A percentile compares a stretch with the other conserved stretches of the same genome.
Conservation (phyloP, 306 rosid species). For the Lathyrus oleraceus region DNA sequence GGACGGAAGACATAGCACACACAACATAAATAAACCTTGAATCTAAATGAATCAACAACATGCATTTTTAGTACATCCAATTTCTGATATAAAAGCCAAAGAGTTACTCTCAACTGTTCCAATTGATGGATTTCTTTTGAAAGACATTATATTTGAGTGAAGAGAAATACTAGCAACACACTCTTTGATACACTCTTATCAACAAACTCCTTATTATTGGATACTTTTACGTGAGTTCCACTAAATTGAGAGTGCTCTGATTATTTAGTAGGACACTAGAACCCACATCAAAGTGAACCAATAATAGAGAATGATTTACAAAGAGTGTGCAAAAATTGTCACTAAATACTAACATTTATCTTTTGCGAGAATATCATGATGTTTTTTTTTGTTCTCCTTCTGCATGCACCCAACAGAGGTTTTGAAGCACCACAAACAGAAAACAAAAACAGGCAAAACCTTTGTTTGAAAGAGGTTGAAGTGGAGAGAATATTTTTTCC, state of each 20-base stretch:
- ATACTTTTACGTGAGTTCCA: neutral
- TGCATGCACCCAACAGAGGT: neutral
- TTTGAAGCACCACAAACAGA: neutral
- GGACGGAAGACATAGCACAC: slow-evolving; percentile 5
- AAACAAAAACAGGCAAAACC: no score
- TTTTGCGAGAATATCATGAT: no score
- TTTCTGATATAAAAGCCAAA: neutral
- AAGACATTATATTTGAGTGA: neutral
- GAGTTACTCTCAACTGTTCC: neutral
- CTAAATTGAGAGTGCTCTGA: neutral
- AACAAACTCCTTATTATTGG: neutral
- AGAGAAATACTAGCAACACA: neutral
- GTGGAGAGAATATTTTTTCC: no score
- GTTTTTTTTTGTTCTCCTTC: neutral
- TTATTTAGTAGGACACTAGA: neutral
- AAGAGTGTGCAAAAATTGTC: neutral
- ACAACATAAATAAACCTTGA: slow-evolving; percentile 16
- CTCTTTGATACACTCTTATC: neutral
- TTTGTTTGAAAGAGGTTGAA: no score
- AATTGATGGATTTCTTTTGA: slow-evolving; percentile 9
- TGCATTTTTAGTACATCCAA: neutral
- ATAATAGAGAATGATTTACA: neutral
- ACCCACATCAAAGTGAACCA: neutral
- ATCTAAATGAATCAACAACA: slow-evolving; percentile 9
- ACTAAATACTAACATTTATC: neutral